phyloP scores from a whole-genome alignment of 2,329 filamentous ascomycete species.

The Aureobasidium zeae region DNA sequence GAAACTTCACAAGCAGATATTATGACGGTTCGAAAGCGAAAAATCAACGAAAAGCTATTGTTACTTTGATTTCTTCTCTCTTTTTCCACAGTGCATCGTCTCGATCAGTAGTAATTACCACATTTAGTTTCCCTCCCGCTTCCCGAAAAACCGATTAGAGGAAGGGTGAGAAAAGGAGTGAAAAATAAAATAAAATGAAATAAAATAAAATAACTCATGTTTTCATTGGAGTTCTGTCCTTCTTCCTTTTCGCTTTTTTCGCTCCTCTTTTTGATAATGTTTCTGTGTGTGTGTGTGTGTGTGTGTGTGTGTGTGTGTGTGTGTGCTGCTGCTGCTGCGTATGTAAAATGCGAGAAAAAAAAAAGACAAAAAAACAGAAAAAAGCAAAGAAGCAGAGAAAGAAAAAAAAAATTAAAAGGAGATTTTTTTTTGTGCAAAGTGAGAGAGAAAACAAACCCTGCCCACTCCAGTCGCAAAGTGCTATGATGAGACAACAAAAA shows the following conservation, averaged over 20 bases:
- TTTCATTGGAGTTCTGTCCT: background rate
- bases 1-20: no score
- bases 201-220: background rate
- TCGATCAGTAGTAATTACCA: no score
- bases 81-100: no score
- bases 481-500: background rate
- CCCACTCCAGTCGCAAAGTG: no score
- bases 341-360: slow-evolving; percentile 5
- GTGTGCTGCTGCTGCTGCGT: background rate
- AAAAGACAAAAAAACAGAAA: background rate
- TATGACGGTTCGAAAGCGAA: no score
- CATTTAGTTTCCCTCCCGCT: no score
- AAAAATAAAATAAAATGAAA: background rate
- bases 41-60: no score
- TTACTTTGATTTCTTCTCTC: no score
- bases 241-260: background rate
- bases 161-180: no score
- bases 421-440: background rate
- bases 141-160: no score
- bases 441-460: background rate
- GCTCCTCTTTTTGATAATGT: slow-evolving; percentile 5
- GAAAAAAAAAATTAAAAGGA: slow-evolving; percentile 10
- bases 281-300: slow-evolving; percentile 1
- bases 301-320: background rate
- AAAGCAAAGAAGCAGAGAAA: background rate